Conservation (phyloP, 2,329 filamentous ascomycete genomes). For the Magnaporthiopsis rhizophila region DNA sequence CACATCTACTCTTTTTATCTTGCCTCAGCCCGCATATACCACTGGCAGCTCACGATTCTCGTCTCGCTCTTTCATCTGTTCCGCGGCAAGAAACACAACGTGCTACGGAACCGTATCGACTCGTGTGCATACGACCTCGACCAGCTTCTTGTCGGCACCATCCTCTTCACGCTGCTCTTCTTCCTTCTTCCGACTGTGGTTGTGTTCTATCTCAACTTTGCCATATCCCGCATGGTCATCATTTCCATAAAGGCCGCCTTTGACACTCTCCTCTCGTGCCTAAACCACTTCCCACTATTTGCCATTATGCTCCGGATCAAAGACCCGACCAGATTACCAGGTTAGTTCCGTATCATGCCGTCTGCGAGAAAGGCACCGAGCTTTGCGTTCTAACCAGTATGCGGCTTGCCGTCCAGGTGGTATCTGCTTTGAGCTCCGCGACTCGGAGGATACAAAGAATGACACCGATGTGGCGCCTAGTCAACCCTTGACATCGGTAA, state of each 20-base stretch:
- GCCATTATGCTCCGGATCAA: slow-evolving; percentile 94
- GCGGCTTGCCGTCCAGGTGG: slow-evolving; percentile 45
- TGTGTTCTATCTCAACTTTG: slow-evolving; percentile 96
- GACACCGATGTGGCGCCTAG: slow-evolving; percentile 14
- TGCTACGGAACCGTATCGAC: slow-evolving; percentile 93
- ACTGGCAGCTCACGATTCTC: slow-evolving; percentile 97
- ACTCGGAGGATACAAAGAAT: slow-evolving; percentile 51
- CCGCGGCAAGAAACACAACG: slow-evolving; percentile 94
- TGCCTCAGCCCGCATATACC: slow-evolving; percentile 91
- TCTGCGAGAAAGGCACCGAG: slow-evolving; percentile 10
- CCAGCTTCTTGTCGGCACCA: slow-evolving; percentile 90
- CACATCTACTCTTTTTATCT: slow-evolving; percentile 99
- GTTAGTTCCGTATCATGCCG: slow-evolving; percentile 31
- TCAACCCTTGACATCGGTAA: slow-evolving; percentile 66
- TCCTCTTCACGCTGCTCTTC: slow-evolving; percentile 90
- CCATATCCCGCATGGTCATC: slow-evolving; percentile 86
- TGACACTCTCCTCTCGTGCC: slow-evolving; percentile 83
- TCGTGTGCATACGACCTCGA: slow-evolving; percentile 98
- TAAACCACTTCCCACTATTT: slow-evolving; percentile 97
- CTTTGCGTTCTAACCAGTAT: background rate
- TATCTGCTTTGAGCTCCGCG: slow-evolving; percentile 82
- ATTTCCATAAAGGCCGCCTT: slow-evolving; percentile 86
- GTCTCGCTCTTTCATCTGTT: slow-evolving; percentile 98
- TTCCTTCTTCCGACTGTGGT: slow-evolving; percentile 91
- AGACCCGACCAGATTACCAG: slow-evolving; percentile 81